These are phyloP conservation scores for Mitragyna speciosa DNA, from an alignment of 257 asterid species.

Conservation along the genomic window DNA sequence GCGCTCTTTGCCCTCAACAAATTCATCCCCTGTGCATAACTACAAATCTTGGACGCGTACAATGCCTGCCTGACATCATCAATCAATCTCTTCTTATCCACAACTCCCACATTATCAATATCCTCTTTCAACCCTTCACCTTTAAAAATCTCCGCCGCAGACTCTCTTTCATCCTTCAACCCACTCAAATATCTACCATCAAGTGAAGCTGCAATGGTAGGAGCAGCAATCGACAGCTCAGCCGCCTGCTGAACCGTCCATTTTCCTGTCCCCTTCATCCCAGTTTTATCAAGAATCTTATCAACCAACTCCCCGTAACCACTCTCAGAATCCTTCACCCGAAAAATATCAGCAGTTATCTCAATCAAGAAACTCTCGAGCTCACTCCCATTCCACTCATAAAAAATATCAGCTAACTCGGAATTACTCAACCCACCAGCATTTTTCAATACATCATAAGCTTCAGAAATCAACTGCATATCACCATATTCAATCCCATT, in stretches of 20 bases:
- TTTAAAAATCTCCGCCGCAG: constrained; percentile 53
- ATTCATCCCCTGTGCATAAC: constrained; percentile 97
- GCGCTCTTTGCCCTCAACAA: constrained; percentile 78
- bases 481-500: constrained; percentile 93
- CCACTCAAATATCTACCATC: constrained; percentile 85
- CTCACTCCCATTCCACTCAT: constrained; percentile 84
- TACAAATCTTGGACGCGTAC: constrained; percentile 86
- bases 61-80: constrained; percentile 97
- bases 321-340: constrained; percentile 52
- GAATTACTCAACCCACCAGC: constrained; percentile 65
- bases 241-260: constrained; percentile 99
- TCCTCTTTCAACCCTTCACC: constrained; percentile 65
- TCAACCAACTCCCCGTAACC: constrained; percentile 72
- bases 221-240: constrained; percentile 86
- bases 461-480: constrained; percentile 91
- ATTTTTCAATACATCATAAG: constrained; percentile 75
- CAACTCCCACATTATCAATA: constrained; percentile 31
- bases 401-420: constrained; percentile 68
- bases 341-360: constrained; percentile 76
- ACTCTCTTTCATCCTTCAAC: constrained; percentile 78
- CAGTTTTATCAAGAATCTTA: constrained; percentile 86
- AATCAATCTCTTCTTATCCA: constrained; percentile 73
- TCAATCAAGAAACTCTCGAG: constrained; percentile 84
- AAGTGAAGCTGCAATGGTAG: constrained; percentile 84
- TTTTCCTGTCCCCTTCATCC: constrained; percentile 85